Percentiles rank a stretch among this genome's conserved stretches.
Conservation (phyloP, 2,329 filamentous ascomycete genomes). For the Hypoxylon sp. region DNA sequence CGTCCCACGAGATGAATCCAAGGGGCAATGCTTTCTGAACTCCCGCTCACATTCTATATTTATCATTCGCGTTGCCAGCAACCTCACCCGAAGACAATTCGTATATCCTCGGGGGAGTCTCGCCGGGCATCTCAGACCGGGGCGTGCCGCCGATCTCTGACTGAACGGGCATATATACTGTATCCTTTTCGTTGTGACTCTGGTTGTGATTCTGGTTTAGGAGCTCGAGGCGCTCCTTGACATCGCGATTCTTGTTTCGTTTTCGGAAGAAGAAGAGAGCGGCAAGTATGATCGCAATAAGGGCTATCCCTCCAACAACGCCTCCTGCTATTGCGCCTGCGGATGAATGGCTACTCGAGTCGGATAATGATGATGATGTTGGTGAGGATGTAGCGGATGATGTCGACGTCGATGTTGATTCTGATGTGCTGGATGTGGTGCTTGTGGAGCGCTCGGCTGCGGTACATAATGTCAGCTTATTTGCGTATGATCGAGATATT, state of each 20-base stretch:
- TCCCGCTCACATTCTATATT: too few relatives aligned
- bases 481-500: background rate
- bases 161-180: conserved; percentile 9
- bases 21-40: too few relatives aligned
- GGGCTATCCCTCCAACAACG: conserved; percentile 28
- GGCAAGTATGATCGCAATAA: conserved; percentile 22
- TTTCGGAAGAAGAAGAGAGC: conserved; percentile 22
- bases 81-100: too few relatives aligned
- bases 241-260: background rate
- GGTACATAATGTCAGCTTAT: background rate
- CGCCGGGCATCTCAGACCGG: conserved; percentile 9
- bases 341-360: background rate
- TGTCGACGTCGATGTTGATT: conserved; percentile 2
- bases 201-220: conserved; percentile 13
- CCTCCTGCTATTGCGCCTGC: conserved; percentile 28
- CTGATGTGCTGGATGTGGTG: conserved; percentile 5
- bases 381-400: conserved; percentile 3
- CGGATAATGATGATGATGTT: conserved; percentile 5
- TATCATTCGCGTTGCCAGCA: too few relatives aligned
- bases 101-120: background rate
- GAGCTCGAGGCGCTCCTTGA: background rate
- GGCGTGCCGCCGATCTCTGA: conserved; percentile 17
- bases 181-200: background rate
- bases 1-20: too few relatives aligned
- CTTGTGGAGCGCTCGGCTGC: background rate